These are phyloP conservation scores for Blastocystis sp. DNA, from an alignment of 352 stramenopile genomes.

Conservation along the genomic window DNA sequence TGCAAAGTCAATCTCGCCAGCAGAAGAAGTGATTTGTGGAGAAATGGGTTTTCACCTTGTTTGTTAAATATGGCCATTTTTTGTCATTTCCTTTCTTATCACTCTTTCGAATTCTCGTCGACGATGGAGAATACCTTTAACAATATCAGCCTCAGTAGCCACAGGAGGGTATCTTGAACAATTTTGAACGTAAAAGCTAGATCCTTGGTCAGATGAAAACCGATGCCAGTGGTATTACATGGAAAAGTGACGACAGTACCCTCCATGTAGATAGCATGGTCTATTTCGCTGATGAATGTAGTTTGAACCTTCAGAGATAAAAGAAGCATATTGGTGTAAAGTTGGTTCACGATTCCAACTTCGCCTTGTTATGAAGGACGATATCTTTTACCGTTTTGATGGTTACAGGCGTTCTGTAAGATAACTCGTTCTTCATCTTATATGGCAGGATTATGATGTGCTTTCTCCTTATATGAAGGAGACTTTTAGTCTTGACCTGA, in stretches of 20 bases:
- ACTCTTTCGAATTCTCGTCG: background rate
- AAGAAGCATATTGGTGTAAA: slow-evolving; percentile 54
- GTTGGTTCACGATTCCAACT: slow-evolving; percentile 29
- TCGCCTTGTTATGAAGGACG: background rate
- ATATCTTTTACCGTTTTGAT: background rate
- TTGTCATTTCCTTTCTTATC: background rate
- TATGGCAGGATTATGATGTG: slow-evolving; percentile 22
- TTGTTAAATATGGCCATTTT: background rate
- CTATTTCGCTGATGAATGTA: background rate
- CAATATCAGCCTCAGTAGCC: background rate
- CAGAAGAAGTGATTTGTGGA: background rate
- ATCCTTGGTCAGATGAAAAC: slow-evolving; percentile 57
- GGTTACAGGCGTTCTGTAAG: background rate
- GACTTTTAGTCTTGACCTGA: slow-evolving; percentile 77
- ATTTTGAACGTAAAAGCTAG: background rate
- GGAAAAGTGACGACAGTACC: slow-evolving; percentile 34
- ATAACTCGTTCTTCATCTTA: background rate
- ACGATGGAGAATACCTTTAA: slow-evolving; percentile 55
- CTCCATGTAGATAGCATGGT: background rate
- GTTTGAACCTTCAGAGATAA: slow-evolving; percentile 17
- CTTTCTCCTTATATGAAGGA: slow-evolving; percentile 62
- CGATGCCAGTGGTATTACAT: background rate
- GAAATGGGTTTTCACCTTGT: background rate
- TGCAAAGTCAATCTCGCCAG: background rate
- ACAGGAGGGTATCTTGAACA: background rate